These are phyloP conservation scores for Eucalyptus grandis DNA, from an alignment of 345 rosid genomes.

Conservation along the genomic window DNA sequence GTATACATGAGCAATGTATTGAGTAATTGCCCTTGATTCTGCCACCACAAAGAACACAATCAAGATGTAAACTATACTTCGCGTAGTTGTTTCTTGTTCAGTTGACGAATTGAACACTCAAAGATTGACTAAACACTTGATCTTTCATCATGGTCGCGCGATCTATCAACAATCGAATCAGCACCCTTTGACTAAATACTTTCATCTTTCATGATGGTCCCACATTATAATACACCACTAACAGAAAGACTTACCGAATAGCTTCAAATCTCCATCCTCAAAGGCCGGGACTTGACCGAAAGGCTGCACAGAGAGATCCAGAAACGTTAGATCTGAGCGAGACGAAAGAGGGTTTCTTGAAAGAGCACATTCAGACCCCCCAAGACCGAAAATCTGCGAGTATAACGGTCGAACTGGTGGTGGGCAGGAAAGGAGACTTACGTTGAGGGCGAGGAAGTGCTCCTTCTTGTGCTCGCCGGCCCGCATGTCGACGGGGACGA, in stretches of 20 bases:
- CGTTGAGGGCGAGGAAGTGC: conserved; percentile 2
- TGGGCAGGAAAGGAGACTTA: background rate
- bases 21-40: conserved; percentile 84
- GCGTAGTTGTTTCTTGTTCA: background rate
- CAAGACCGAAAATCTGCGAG: background rate
- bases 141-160: background rate
- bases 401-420: background rate
- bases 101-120: background rate
- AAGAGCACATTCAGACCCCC: background rate
- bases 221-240: background rate
- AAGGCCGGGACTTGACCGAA: conserved; percentile 70
- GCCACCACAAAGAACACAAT: background rate
- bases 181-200: background rate
- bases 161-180: background rate
- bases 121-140: background rate
- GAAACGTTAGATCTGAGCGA: conserved; percentile 28
- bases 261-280: conserved; percentile 52
- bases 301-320: conserved; percentile 49
- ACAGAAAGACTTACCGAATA: conserved; percentile 29
- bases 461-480: conserved; percentile 13
- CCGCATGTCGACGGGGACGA: conserved; percentile 1
- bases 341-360: conserved; percentile 9
- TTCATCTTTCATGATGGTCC: background rate
- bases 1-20: conserved; percentile 34
- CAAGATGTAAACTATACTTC: background rate